phyloP scores from a whole-genome alignment of 805 yeast species.

The Candida hispaniensis region DNA sequence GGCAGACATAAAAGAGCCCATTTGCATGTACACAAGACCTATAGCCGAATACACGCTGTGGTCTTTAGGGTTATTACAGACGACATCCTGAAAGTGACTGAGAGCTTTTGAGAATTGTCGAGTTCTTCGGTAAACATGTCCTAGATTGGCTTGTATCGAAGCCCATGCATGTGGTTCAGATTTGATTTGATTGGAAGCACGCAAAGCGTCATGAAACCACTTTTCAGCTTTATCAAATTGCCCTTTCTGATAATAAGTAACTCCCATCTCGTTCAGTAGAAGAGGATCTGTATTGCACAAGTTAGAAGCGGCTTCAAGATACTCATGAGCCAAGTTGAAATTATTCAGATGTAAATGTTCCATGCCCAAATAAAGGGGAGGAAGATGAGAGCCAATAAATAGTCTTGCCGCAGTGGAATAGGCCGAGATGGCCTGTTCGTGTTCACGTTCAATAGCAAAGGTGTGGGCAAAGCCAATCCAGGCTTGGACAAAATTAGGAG shows the following conservation, averaged over 20 bases:
- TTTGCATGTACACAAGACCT: slow-evolving; percentile 69
- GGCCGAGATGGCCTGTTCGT: slow-evolving; percentile 95
- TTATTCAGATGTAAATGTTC: slow-evolving; percentile 87
- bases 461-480: slow-evolving; percentile 99
- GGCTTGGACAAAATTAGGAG: slow-evolving; percentile 86
- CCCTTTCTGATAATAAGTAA: slow-evolving; percentile 67
- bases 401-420: slow-evolving; percentile 90
- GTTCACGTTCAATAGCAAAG: slow-evolving; percentile 96
- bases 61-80: slow-evolving; percentile 58
- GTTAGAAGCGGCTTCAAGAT: slow-evolving; percentile 59
- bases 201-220: slow-evolving; percentile 58
- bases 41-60: slow-evolving; percentile 71
- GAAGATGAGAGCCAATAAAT: slow-evolving; percentile 68
- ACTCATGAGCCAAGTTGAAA: slow-evolving; percentile 74
- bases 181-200: slow-evolving; percentile 55
- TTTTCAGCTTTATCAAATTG: slow-evolving; percentile 59
- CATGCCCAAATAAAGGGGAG: slow-evolving; percentile 87
- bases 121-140: slow-evolving; percentile 72
- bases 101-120: slow-evolving; percentile 56
- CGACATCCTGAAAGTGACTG: slow-evolving; percentile 63
- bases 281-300: slow-evolving; percentile 82
- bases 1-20: slow-evolving; percentile 53
- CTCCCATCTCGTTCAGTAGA: slow-evolving; percentile 85
- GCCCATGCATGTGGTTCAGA: slow-evolving; percentile 77
- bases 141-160: slow-evolving; percentile 75